phyloP scores from a whole-genome alignment of 805 yeast species.

The Diddensiella santjacobensis region DNA sequence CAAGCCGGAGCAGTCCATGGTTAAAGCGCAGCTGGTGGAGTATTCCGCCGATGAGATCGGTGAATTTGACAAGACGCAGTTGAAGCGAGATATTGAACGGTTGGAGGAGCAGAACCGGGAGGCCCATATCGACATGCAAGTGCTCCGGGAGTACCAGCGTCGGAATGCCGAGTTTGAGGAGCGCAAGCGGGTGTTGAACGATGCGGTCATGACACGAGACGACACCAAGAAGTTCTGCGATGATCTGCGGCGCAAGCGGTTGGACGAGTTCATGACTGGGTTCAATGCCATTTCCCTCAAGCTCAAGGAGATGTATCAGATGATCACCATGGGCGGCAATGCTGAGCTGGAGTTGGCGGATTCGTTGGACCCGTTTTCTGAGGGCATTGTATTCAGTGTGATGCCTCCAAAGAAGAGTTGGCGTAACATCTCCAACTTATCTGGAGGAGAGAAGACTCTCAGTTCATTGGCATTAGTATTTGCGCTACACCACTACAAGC shows the following conservation, averaged over 20 bases:
- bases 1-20: constrained; percentile 37
- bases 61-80: constrained; percentile 43
- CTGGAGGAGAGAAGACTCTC: constrained; percentile 97
- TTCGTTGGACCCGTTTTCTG: constrained; percentile 95
- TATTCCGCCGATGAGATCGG: constrained; percentile 51
- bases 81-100: constrained; percentile 50
- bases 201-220: constrained; percentile 66
- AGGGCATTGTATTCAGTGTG: constrained; percentile 92
- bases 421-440: constrained; percentile 90
- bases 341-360: constrained; percentile 96
- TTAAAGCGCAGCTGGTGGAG: constrained; percentile 38
- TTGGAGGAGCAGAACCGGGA: constrained; percentile 54
- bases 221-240: constrained; percentile 57
- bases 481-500: constrained; percentile 92
- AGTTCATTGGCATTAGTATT: constrained; percentile 93
- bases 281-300: constrained; percentile 82
- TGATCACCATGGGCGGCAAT: constrained; percentile 99
- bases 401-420: constrained; percentile 99
- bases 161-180: constrained; percentile 60
- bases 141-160: constrained; percentile 69
- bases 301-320: constrained; percentile 93
- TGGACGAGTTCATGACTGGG: constrained; percentile 91
- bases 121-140: constrained; percentile 65
- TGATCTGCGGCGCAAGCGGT: constrained; percentile 64
- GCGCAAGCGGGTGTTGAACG: constrained; percentile 63